phyloP scores from a whole-genome alignment of 2,329 filamentous ascomycete species.

The Hymenotorrendiella dingleyae region DNA sequence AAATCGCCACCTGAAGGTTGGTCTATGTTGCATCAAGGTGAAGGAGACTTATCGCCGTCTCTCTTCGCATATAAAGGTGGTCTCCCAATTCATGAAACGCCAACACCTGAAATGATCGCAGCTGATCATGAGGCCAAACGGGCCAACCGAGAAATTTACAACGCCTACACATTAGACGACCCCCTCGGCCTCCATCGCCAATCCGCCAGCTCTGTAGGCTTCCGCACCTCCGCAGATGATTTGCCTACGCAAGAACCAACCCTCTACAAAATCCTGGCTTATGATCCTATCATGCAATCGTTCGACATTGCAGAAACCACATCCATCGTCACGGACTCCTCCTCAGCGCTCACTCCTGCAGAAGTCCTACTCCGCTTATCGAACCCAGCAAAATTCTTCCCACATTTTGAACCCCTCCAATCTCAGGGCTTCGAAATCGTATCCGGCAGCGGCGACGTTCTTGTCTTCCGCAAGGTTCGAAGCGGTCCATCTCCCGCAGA shows the following conservation, averaged over 20 bases:
- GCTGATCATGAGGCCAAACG: constrained; percentile 23
- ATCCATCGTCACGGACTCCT: constrained; percentile 44
- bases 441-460: constrained; percentile 54
- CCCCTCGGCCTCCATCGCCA: too few species aligned
- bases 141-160: constrained; percentile 33
- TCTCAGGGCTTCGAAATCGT: constrained; percentile 61
- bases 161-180: constrained; percentile 39
- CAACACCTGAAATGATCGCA: neutral
- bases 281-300: constrained; percentile 51
- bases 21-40: constrained; percentile 9
- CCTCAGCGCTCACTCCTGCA: constrained; percentile 49
- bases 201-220: neutral
- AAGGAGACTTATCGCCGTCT: constrained; percentile 11
- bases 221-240: neutral
- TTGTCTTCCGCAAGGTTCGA: constrained; percentile 60
- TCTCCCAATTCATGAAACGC: neutral
- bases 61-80: constrained; percentile 12
- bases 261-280: constrained; percentile 61
- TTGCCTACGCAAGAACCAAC: constrained; percentile 16
- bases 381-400: constrained; percentile 59
- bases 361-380: constrained; percentile 55
- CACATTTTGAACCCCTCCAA: constrained; percentile 54
- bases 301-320: constrained; percentile 56
- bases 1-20: constrained; percentile 1
- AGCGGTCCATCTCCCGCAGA: constrained; percentile 18